Evolutionary conservation across 2,329 filamentous ascomycete genomes (phyloP).

Genomic region (Neonectria hederae): DNA sequence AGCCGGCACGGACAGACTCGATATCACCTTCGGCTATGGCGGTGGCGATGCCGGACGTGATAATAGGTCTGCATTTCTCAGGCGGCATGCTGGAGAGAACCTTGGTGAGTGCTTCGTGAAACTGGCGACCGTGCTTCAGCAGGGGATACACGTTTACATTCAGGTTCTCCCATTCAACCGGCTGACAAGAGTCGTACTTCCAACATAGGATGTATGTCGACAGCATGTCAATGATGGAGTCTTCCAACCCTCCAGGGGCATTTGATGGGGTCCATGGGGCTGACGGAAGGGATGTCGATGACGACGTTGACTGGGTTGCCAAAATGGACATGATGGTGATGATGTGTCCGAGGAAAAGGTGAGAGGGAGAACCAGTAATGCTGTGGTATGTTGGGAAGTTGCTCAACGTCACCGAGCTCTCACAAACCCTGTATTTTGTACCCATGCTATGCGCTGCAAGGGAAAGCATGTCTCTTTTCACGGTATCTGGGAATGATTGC

Average conservation of each 20-base stretch:
- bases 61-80: background rate
- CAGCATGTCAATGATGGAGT: background rate
- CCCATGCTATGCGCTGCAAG: background rate
- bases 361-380: background rate
- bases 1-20: background rate
- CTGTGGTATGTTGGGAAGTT: background rate
- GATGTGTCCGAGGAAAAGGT: background rate
- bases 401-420: background rate
- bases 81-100: background rate
- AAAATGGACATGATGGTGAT: background rate
- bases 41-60: background rate
- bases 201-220: background rate
- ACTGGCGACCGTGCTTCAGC: background rate
- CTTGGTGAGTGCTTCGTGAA: background rate
- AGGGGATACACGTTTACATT: background rate
- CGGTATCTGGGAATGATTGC: background rate
- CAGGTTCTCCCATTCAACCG: background rate
- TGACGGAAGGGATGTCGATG: too few species aligned
- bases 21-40: background rate
- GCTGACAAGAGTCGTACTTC: background rate
- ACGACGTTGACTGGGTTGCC: background rate
- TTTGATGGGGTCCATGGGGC: too few species aligned
- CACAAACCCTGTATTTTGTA: background rate
- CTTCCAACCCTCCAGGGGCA: background rate
- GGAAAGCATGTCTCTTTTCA: background rate